Evolutionary conservation across 495 filamentous ascomycete genomes (phyloP), one percentile per base, ranked within the genome.

Genomic region (Lasiosphaeria hispida): DNA sequence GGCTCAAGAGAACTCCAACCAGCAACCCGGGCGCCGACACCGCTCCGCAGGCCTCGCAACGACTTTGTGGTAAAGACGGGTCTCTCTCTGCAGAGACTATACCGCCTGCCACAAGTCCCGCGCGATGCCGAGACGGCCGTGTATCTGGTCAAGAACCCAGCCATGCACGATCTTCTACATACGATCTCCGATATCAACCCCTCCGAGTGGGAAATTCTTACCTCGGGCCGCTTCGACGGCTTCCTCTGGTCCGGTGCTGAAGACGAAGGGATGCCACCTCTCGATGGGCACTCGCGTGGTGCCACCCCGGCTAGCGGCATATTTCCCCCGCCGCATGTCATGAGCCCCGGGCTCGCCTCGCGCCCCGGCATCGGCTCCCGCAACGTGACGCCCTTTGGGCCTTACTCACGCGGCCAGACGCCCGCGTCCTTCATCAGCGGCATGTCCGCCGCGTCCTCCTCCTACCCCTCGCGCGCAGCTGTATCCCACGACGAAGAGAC

Each of bases 181-280:
- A 97, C 94, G 1, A 83, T 99, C 33, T 86, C 91, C 14, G 87
- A 87, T 39, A 91, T 99, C 65, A 91, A 84, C 62, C 80, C 87
- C 30, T 85, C 85, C 13, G 95, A 99, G 69, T 97, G 96, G 92
- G 95, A 99, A 39, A 92, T 99, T 41, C 82, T 99, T 34, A 90
- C 87, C 30, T 97, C 93, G 0, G 95, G 95, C 23, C 90, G 93
- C 38, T 97, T 99, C 66, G 94, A 98, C 68, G 93, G 93, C 4
- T 97, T 98, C 75, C 83, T 98, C 15, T 94, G 92, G 83, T 92
- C 89, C 42, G 92, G 92, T n/a, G 90, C 88, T 35, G 92, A 96
- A 63, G 82, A 82, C 55, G 77, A 78, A 33, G 64, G 79, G 42
- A 69, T 70, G 30, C 58, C 67, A 17, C 65, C 65, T 2, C 67